Evolutionary conservation across 495 filamentous ascomycete species (phyloP), one percentile per base, ranked within the genome.

Genomic region (Hypoxylon intermedium): DNA sequence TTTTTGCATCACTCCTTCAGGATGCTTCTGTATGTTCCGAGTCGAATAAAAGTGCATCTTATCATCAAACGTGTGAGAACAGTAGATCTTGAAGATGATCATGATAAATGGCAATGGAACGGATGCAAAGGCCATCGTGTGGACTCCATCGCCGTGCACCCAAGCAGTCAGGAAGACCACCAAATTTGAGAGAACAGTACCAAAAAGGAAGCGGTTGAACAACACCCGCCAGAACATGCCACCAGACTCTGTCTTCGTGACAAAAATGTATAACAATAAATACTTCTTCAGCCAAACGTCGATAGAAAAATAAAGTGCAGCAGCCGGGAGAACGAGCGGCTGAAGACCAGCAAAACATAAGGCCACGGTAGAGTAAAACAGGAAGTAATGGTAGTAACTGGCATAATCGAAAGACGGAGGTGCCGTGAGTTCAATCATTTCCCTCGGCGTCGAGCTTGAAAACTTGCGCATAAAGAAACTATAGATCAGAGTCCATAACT

Each of bases 201-300:
- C 92, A 68, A 97, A 92, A 30, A 99, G 70, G 71, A 97, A 77
- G 18, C 94, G 92, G 70, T 99, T 98, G 83, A 90, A 94, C 26
- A 98, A 61, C 1, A 91, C 74, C 31, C 91, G 86, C 94, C 94
- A 99, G 74, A 89, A 96, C 67, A 87, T 84, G n/a, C 95, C 94
- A 18, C 92, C 93, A 4, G 91, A 96, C 72, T 99, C 94, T 34
- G 88, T 93, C 74, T 97, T 98, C 19, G 94, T 99, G 53, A 97
- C 82, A 53, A 97, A 96, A 59, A 98, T 87, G 74, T 98, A 97
- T 71, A 98, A 77, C 37, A 98, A 75, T 23, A 97, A 76, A 72
- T 99, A 99, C 72, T 98, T 97, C 83, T 96, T 98, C 68, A 97
- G 77, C 73, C 87, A 89, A 13, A 87, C 85, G 70, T 99, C 94